These are phyloP conservation scores for Penicillium canariense DNA, from an alignment of 495 filamentous ascomycete genomes.

Conservation along the genomic window DNA sequence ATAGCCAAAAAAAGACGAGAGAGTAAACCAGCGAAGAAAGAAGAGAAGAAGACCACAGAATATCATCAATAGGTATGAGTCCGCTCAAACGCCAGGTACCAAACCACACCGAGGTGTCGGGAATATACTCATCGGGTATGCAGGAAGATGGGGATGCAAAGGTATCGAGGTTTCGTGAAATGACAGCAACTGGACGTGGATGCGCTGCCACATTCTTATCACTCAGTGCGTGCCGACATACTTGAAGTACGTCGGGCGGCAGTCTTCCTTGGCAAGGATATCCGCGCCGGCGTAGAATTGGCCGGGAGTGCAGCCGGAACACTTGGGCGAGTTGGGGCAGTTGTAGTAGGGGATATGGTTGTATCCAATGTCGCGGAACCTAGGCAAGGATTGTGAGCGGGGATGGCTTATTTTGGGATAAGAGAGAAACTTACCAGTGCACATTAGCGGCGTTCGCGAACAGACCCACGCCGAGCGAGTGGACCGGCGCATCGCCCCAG, in stretches of 20 bases:
- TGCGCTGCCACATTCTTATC: constrained; percentile 6
- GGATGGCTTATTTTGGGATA: neutral
- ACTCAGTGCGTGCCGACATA: constrained; percentile 75
- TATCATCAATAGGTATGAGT: constrained; percentile 31
- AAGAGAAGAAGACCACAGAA: constrained; percentile 23
- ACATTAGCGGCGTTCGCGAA: constrained; percentile 90
- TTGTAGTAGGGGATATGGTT: constrained; percentile 99
- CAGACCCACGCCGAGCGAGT: constrained; percentile 89
- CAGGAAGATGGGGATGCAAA: constrained; percentile 25
- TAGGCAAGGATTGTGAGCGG: constrained; percentile 31
- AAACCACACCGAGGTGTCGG: constrained; percentile 21
- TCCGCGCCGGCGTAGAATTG: constrained; percentile 83
- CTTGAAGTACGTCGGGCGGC: constrained; percentile 95
- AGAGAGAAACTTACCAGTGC: constrained; percentile 72
- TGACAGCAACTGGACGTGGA: constrained; percentile 8
- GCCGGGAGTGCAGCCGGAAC: constrained; percentile 81
- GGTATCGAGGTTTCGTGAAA: constrained; percentile 20
- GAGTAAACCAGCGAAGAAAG: constrained; percentile 10
- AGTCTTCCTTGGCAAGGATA: constrained; percentile 87
- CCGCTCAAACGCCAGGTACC: constrained; percentile 33
- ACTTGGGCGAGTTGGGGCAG: constrained; percentile 95
- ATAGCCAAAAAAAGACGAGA: constrained; percentile 4
- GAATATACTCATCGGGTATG: constrained; percentile 32
- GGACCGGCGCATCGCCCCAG: constrained; percentile 98
- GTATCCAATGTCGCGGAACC: constrained; percentile 99